Percentiles rank a stretch among this genome's conserved stretches.
These are phyloP conservation scores for Wickerhamomyces sp. DNA, from an alignment of 1,139 yeast species.

Conservation along the genomic window DNA sequence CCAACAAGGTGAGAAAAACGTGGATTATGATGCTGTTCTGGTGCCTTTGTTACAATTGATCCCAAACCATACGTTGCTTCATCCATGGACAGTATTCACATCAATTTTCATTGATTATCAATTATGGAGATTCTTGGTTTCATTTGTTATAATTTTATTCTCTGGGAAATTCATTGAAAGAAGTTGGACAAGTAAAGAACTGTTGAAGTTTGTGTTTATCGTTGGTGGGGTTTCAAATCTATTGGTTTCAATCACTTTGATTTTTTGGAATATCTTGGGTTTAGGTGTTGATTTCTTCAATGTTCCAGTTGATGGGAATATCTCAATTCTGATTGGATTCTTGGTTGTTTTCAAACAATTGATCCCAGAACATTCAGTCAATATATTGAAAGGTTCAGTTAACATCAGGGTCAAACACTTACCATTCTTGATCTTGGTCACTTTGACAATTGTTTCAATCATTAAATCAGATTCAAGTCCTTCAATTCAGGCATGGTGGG, in stretches of 20 bases:
- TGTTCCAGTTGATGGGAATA: constrained; percentile 62
- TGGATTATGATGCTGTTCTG: constrained; percentile 35
- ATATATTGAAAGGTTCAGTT: constrained; percentile 56
- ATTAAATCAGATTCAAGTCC: constrained; percentile 43
- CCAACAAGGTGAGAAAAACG: constrained; percentile 14
- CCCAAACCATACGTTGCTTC: constrained; percentile 53
- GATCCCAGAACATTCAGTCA: constrained; percentile 81
- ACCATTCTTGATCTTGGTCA: constrained; percentile 54
- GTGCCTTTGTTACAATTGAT: constrained; percentile 67
- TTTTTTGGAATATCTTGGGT: constrained; percentile 33
- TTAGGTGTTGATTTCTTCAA: constrained; percentile 22
- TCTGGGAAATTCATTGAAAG: constrained; percentile 51
- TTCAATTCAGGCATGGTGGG: constrained; percentile 58
- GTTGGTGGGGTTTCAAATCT: constrained; percentile 60
- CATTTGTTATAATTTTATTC: constrained; percentile 45
- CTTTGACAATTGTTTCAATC: constrained; percentile 43
- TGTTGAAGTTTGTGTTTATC: constrained; percentile 52
- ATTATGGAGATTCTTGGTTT: constrained; percentile 43
- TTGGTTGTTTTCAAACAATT: constrained; percentile 84
- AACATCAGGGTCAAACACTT: constrained; percentile 70
- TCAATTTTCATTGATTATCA: constrained; percentile 69
- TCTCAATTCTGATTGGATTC: constrained; percentile 67
- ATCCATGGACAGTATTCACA: constrained; percentile 76
- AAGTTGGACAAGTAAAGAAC: constrained; percentile 55
- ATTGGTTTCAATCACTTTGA: constrained; percentile 34